Base-by-base conservation (phyloP, 495 filamentous ascomycete genomes). In the Podospora pseudopauciseta region DNA sequence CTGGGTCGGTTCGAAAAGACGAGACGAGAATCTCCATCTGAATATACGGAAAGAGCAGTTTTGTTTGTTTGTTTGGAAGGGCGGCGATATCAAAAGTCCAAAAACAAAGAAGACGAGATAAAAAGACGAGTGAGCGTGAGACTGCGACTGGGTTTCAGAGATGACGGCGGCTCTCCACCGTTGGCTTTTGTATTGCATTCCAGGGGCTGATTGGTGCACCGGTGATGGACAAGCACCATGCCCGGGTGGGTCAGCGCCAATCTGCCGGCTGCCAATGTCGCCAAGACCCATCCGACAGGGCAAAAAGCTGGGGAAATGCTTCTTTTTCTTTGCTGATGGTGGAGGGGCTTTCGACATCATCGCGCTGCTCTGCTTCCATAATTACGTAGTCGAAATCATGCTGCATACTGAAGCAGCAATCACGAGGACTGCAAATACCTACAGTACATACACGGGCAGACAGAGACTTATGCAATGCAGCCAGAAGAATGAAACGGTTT, bases 261-360 rank as follows among this genome's bases (percentile, higher is more conserved):
- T 63, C 61, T 63, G 32, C 61, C 61, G 61, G 32, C n/a, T 63
- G 28, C 32, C 61, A 63, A 49, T 34, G 19, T 63, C 18, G 61
- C 61, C 61, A 63, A 63, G 61, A 26, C 59, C 0, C 59, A 28
- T 30, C 16, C 59, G 59, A 61, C 59, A 28, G 26, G 59, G 59
- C n/a, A 15, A 61, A 61, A 63, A 63, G 61, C 61, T 63, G 61
- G 61, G 61, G 61, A 63, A 63, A 63, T 63, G 61, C 61, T 63
- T 63, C 61, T 63, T 61, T 61, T 61, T 61, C 30, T 61, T 28
- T 26, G 16, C 26, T 20, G 19, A 58, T 58, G 56, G 23, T 58
- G 56, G 56, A 58, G 56, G 56, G 56, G 56, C 56, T 20, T 61
- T 32, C 59, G 27, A 61, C 59, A 32, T 62, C 26, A 34, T 18